Conservation (phyloP, 495 filamentous ascomycete species). For the Trichodelitschia bisporula region DNA sequence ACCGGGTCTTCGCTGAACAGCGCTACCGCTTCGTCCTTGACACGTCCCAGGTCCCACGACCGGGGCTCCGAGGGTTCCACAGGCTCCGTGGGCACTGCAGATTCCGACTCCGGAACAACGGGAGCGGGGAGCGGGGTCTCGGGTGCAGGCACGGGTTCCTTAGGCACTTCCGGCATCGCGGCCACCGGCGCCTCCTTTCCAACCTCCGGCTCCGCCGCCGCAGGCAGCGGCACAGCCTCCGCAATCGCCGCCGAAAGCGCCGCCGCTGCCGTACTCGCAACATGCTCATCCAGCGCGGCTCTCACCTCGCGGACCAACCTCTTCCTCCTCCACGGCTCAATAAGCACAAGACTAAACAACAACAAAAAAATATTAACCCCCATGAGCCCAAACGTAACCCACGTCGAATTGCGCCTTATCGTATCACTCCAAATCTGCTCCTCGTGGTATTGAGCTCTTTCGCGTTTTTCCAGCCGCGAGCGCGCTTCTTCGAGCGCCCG, state of each 20-base stretch:
- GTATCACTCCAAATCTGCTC: conserved; percentile 99
- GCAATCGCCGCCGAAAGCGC: conserved; percentile 1
- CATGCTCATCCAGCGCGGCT: conserved; percentile 53
- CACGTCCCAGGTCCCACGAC: no score
- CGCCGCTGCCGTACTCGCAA: conserved; percentile 3
- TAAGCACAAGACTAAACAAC: conserved; percentile 67
- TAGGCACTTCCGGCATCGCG: no score
- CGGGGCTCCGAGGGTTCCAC: no score
- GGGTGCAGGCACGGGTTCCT: no score
- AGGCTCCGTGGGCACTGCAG: no score
- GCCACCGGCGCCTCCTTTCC: no score
- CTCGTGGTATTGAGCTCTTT: conserved; percentile 83
- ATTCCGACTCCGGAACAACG: no score
- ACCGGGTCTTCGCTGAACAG: conserved; percentile 48
- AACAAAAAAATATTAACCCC: conserved; percentile 83
- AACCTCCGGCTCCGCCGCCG: not conserved
- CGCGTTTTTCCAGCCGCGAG: conserved; percentile 45
- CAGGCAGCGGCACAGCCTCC: not conserved
- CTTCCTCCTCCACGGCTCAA: conserved; percentile 76
- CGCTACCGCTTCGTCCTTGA: not conserved
- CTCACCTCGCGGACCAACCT: conserved; percentile 62
- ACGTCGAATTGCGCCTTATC: conserved; percentile 84
- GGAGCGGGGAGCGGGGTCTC: no score
- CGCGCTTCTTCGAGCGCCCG: conserved; percentile 50
- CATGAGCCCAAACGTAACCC: conserved; percentile 97